Conservation (phyloP, 169 alveolate species). For the Babesia bigemina region DNA sequence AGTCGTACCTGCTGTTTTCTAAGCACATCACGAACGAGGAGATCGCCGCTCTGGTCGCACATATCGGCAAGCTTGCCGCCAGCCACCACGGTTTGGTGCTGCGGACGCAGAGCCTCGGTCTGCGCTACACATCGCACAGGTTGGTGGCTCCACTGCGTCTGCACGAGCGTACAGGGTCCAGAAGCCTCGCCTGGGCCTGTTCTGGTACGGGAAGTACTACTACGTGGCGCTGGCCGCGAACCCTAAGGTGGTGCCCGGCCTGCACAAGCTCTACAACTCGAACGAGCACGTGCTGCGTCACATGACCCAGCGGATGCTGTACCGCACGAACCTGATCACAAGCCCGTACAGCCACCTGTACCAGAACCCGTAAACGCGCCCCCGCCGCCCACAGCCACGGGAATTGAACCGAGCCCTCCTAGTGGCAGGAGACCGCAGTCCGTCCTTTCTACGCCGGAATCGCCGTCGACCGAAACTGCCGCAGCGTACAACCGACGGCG, state of each 20-base stretch:
- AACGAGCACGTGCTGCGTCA: constrained; percentile 74
- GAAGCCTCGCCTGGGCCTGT: constrained; percentile 79
- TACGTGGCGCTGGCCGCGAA: constrained; percentile 77
- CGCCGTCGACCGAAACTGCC: too few relatives aligned
- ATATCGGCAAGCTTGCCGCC: constrained; percentile 59
- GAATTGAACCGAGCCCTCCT: too few relatives aligned
- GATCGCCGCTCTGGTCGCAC: constrained; percentile 44
- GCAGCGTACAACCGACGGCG: too few relatives aligned
- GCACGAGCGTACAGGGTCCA: constrained; percentile 48
- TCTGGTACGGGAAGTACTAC: constrained; percentile 79
- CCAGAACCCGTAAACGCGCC: constrained; percentile 47
- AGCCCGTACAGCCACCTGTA: constrained; percentile 76
- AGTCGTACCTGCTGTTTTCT: constrained; percentile 58
- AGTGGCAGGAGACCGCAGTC: too few relatives aligned
- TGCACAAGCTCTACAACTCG: constrained; percentile 76
- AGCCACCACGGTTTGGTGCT: constrained; percentile 60
- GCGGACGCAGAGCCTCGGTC: constrained; percentile 70
- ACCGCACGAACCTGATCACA: constrained; percentile 76
- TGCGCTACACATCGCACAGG: constrained; percentile 68
- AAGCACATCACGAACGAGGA: constrained; percentile 50
- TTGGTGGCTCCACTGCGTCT: neutral
- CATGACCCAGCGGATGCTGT: constrained; percentile 75
- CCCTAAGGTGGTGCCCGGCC: constrained; percentile 72
- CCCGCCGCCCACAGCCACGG: too few relatives aligned
- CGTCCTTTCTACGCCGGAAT: too few relatives aligned